These are phyloP conservation scores for Mycena belliarum DNA, from an alignment of 768 basidiomycete genomes.

Conservation along the genomic window DNA sequence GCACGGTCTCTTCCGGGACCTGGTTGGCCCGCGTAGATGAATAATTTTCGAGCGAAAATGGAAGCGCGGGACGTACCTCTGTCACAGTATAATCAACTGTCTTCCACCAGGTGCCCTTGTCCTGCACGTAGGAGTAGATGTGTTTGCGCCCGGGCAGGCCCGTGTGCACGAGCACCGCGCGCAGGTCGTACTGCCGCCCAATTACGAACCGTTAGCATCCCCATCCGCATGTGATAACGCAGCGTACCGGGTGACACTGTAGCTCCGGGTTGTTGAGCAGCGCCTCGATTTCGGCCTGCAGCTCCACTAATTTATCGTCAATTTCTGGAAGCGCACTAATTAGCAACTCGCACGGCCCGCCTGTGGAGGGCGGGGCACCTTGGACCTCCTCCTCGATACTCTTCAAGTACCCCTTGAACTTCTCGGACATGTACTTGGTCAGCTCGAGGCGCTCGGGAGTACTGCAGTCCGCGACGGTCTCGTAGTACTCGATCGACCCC, in stretches of 20 bases:
- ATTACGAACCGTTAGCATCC: background rate
- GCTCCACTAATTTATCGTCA: slow-evolving; percentile 45
- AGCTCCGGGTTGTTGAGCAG: slow-evolving; percentile 68
- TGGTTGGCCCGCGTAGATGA: too few species aligned
- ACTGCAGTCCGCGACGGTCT: slow-evolving; percentile 57
- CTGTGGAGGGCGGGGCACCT: slow-evolving; percentile 35
- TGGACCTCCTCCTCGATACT: slow-evolving; percentile 55
- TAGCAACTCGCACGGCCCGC: too few species aligned
- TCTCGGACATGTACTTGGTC: slow-evolving; percentile 45
- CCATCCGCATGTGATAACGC: background rate
- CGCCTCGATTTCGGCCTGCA: slow-evolving; percentile 44
- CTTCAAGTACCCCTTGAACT: slow-evolving; percentile 54
- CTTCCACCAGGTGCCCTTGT: slow-evolving; percentile 76
- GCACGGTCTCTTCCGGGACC: slow-evolving; percentile 71
- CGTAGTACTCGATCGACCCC: slow-evolving; percentile 69
- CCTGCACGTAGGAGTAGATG: slow-evolving; percentile 75
- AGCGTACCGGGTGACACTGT: slow-evolving; percentile 54
- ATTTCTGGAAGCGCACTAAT: slow-evolving; percentile 41
- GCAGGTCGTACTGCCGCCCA: slow-evolving; percentile 70
- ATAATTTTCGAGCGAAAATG: background rate
- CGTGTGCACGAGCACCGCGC: slow-evolving; percentile 75
- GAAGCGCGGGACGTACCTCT: slow-evolving; percentile 43
- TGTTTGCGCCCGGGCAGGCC: slow-evolving; percentile 78
- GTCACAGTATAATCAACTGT: slow-evolving; percentile 69
- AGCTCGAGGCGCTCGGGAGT: slow-evolving; percentile 42